Conservation (phyloP, 345 rosid genomes). For the Ceriops tagal region DNA sequence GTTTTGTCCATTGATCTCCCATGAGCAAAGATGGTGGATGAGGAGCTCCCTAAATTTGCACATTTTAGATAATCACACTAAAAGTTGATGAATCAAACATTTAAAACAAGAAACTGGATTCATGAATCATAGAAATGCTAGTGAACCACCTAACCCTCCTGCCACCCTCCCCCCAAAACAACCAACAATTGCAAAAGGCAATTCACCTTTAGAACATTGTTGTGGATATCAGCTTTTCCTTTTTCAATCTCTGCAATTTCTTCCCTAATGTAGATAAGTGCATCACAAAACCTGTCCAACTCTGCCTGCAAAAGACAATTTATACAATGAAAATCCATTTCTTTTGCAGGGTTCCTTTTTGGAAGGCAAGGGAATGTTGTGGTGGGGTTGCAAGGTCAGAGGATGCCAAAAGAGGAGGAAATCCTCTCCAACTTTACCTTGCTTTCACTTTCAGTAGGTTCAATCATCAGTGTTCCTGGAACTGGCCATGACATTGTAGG, state of each 20-base stretch:
- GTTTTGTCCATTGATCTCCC: slow-evolving; percentile 93
- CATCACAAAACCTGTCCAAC: slow-evolving; percentile 91
- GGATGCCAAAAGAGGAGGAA: background rate
- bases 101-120: background rate
- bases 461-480: slow-evolving; percentile 97
- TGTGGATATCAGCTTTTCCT: slow-evolving; percentile 58
- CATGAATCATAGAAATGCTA: background rate
- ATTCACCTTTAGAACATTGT: slow-evolving; percentile 89
- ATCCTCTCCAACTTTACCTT: slow-evolving; percentile 46
- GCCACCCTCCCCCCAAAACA: no score
- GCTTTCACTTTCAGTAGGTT: slow-evolving; percentile 99
- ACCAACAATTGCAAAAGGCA: background rate
- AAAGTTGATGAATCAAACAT: background rate
- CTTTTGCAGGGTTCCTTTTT: no score
- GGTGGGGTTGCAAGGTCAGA: background rate
- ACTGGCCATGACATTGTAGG: slow-evolving; percentile 99
- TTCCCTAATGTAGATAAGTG: slow-evolving; percentile 94
- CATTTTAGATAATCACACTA: slow-evolving; percentile 10
- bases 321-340: slow-evolving; percentile 2
- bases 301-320: slow-evolving; percentile 67
- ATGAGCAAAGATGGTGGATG: slow-evolving; percentile 98
- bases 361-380: no score
- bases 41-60: slow-evolving; percentile 80
- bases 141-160: no score
- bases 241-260: slow-evolving; percentile 76